Evolutionary conservation across 148 eudicot species (phyloP).

Genomic region (Rhododendron henanense): DNA sequence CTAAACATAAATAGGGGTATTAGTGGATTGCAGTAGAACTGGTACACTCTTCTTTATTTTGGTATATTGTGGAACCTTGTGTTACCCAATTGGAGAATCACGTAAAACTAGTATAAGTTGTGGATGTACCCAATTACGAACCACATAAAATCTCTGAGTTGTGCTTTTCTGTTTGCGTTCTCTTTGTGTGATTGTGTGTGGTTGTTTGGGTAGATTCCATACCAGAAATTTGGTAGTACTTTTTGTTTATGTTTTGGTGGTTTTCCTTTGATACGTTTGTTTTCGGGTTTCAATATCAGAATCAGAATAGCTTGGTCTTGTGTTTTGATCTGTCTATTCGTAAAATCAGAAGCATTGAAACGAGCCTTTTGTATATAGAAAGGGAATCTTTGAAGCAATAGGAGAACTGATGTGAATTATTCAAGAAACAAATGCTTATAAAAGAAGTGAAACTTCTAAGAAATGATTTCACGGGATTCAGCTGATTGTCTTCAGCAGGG

Average conservation of each 20-base stretch:
- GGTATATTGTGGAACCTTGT: not conserved
- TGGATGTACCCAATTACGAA: not conserved
- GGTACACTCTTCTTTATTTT: not conserved
- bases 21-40: not conserved
- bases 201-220: not conserved
- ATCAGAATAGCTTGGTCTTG: not conserved
- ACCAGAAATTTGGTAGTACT: not conserved
- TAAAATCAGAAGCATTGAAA: not conserved
- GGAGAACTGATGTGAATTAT: not conserved
- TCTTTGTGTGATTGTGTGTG: not conserved
- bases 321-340: not conserved
- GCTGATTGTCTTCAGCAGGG: not conserved
- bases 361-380: not conserved
- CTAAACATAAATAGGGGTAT: not conserved
- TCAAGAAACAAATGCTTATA: not conserved
- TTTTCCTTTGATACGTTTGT: not conserved
- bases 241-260: not conserved
- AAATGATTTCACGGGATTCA: not conserved
- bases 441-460: not conserved
- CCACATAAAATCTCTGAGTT: not conserved
- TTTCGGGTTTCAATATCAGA: not conserved
- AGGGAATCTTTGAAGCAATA: not conserved
- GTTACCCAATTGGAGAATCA: not conserved
- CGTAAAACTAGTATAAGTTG: not conserved
- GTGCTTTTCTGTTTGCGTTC: not conserved